These are phyloP conservation scores for Seiridium unicorne DNA, from an alignment of 2,329 filamentous ascomycete species.

Conservation along the genomic window DNA sequence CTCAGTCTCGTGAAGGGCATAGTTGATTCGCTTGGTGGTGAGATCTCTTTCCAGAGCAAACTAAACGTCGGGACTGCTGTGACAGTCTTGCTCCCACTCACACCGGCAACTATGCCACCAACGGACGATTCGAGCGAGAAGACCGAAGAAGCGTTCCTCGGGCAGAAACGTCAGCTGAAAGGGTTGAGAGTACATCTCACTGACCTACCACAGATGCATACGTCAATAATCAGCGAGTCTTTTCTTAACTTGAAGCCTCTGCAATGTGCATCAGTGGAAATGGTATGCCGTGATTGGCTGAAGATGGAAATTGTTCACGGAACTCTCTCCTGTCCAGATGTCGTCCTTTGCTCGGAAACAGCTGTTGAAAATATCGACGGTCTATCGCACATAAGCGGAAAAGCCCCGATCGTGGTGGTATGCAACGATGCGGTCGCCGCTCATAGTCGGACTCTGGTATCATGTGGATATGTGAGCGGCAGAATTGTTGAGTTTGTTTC, in stretches of 20 bases:
- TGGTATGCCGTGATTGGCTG: constrained; percentile 32
- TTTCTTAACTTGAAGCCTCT: too few relatives aligned
- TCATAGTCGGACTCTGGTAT: constrained; percentile 13
- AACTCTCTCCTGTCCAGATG: not conserved
- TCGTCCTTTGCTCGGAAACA: not conserved
- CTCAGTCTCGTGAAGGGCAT: constrained; percentile 63
- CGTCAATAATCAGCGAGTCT: too few relatives aligned
- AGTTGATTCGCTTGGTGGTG: constrained; percentile 20
- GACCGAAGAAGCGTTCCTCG: not conserved
- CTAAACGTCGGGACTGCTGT: constrained; percentile 1
- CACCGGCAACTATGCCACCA: not conserved
- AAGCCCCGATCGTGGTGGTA: constrained; percentile 27
- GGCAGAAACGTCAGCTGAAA: not conserved
- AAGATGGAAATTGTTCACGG: constrained; percentile 22
- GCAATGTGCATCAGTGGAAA: constrained; percentile 13
- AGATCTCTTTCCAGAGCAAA: constrained; percentile 16
- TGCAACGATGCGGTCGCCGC: constrained; percentile 29
- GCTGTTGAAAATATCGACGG: not conserved
- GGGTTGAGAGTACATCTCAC: constrained; percentile 26
- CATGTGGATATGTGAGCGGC: too few relatives aligned
- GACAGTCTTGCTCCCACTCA: not conserved
- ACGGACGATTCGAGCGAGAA: not conserved
- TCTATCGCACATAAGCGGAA: not conserved
- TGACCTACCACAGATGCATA: constrained; percentile 12
- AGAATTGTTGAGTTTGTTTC: constrained; percentile 35